Base-by-base conservation (phyloP, 2,329 filamentous ascomycete genomes). In the Clathrospora elynae region DNA sequence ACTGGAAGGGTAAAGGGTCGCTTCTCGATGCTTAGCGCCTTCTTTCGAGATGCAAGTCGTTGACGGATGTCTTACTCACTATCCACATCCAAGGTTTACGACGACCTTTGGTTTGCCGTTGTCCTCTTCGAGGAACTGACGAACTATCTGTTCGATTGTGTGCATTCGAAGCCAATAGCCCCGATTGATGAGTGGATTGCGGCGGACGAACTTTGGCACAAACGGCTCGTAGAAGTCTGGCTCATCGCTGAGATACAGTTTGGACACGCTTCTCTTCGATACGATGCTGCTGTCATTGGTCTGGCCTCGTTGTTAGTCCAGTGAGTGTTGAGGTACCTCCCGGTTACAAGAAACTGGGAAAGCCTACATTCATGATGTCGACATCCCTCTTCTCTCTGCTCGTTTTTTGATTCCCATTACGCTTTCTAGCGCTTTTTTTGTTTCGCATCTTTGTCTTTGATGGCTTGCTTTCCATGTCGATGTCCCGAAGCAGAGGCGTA, bases 271-370 rank as follows among this genome's bases (percentile, higher is more conserved):
- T 55, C 90, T 78, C 68, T 96, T 96, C 10, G 90, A 96, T 11
- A 91, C 86, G 56, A 96, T 96, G 62, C 88, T 95, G 71, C 88
- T 92, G 66, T 85, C 91, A 67, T 96, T 96, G 44, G 90, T 96
- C 68, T 71, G 36, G 12, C 12, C 5, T 30, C 25, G 82, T 88
- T 59, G 29, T 51, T 34, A 35, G 30, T 51, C 31, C 18, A 42
- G 34, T 35, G 33, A 28, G 18, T 30, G 18, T 25, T 16, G 22
- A 23, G n/a, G 23, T 13, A 18, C 33, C 31, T 18, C 20, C n/a
- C 20, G 17, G 26, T n/a, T 16, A n/a, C n/a, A 12, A 13, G 26
- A 50, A 24, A 18, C 14, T 30, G 22, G 31, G 25, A 17, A 7
- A 34, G 26, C 78, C 71, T 67, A 80, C 79, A 54, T 75, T 76